Percentiles rank a stretch among this genome's conserved stretches.
These are phyloP conservation scores for Parachlorella kessleri DNA, from an alignment of 139 green algal genomes.

Conservation along the genomic window DNA sequence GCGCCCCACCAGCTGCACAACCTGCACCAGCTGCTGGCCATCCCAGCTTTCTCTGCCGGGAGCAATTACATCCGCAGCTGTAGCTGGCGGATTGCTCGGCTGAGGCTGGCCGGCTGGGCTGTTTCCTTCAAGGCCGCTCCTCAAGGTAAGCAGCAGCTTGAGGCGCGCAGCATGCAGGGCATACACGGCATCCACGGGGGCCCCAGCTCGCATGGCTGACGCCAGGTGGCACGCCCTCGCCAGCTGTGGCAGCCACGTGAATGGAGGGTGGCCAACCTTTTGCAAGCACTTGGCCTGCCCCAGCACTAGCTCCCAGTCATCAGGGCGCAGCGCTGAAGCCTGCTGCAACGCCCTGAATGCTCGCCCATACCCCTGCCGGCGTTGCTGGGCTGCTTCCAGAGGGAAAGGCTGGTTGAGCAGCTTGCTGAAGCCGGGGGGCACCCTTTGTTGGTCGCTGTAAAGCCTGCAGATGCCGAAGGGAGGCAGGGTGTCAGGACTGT, in stretches of 20 bases:
- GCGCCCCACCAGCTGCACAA: background rate
- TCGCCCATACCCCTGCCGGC: background rate
- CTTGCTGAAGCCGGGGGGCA: background rate
- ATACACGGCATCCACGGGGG: background rate
- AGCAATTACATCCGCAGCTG: too few relatives aligned
- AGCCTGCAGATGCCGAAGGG: too few relatives aligned
- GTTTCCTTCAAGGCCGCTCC: too few relatives aligned
- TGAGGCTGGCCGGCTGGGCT: too few relatives aligned
- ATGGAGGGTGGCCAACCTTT: background rate
- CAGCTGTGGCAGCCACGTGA: background rate
- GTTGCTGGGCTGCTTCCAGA: background rate
- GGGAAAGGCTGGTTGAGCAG: background rate
- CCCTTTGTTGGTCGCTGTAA: background rate
- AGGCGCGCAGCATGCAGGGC: background rate
- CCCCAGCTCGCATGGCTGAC: background rate
- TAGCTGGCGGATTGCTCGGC: too few relatives aligned
- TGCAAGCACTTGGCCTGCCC: background rate
- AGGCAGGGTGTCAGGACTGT: too few relatives aligned
- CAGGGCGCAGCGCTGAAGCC: background rate
- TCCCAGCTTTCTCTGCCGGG: too few relatives aligned
- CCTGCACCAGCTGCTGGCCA: too few relatives aligned
- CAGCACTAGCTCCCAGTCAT: background rate
- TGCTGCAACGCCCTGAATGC: background rate
- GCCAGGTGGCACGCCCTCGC: background rate
- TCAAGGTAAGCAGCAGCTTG: background rate